Percentiles rank a stretch among this genome's conserved stretches.
Conservation (phyloP, 352 stramenopile genomes). For the Globisporangium mamillatum region DNA sequence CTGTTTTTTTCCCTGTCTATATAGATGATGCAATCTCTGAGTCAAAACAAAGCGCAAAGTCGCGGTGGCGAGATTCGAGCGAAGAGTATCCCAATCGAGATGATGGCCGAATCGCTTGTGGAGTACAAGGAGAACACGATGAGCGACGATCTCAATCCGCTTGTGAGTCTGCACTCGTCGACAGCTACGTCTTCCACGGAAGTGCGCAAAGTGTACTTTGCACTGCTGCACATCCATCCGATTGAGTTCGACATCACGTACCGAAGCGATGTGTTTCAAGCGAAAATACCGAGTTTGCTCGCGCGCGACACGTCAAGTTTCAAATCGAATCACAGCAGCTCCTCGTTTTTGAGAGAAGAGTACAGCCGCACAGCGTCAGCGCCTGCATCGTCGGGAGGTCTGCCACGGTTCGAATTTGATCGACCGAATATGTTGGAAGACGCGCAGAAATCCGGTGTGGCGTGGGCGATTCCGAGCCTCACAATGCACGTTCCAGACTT, state of each 20-base stretch:
- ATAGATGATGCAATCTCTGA: conserved; percentile 63
- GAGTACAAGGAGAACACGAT: conserved; percentile 81
- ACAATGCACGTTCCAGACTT: conserved; percentile 87
- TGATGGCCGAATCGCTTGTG: conserved; percentile 64
- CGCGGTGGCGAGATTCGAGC: conserved; percentile 73
- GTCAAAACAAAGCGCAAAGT: conserved; percentile 64
- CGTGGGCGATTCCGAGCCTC: conserved; percentile 84
- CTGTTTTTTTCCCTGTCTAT: conserved; percentile 10
- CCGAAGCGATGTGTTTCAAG: conserved; percentile 83
- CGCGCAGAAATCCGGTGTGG: conserved; percentile 44
- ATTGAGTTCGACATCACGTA: conserved; percentile 89
- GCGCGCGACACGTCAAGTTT: conserved; percentile 54
- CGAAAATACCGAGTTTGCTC: conserved; percentile 44
- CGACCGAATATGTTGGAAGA: conserved; percentile 22
- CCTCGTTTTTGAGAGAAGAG: conserved; percentile 25
- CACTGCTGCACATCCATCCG: conserved; percentile 82
- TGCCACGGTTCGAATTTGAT: conserved; percentile 34
- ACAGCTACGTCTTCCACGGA: conserved; percentile 67
- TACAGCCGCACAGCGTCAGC: conserved; percentile 35
- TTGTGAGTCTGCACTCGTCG: conserved; percentile 66
- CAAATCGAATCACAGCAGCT: conserved; percentile 24
- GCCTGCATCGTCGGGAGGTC: conserved; percentile 19
- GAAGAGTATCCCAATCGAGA: conserved; percentile 83
- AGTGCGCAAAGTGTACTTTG: conserved; percentile 86
- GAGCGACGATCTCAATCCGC: conserved; percentile 75